Conservation (phyloP, 257 asterid genomes). For the Solanum paucissectum region DNA sequence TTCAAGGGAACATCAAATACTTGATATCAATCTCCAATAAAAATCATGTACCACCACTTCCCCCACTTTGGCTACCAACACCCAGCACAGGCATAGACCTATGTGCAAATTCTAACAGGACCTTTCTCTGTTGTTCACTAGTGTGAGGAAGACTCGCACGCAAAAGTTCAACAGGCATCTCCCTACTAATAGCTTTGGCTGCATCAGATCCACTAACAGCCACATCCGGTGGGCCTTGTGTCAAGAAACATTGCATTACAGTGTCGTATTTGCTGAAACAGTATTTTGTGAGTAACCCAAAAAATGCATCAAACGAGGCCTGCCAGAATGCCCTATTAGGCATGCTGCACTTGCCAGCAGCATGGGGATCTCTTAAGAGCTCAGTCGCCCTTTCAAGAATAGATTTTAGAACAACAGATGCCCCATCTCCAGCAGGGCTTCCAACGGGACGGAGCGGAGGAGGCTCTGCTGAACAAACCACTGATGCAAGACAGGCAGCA, state of each 20-base stretch:
- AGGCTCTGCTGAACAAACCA: conserved; percentile 59
- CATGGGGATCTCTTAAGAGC: conserved; percentile 46
- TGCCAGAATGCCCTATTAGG: conserved; percentile 59
- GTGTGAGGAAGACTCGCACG: conserved; percentile 77
- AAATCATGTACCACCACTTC: conserved; percentile 26
- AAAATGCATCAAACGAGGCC: conserved; percentile 76
- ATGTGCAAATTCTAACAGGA: conserved; percentile 51
- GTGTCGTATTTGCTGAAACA: conserved; percentile 62
- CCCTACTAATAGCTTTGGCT: conserved; percentile 45
- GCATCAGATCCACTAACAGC: conserved; percentile 35
- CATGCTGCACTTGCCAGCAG: conserved; percentile 37
- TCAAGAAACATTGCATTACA: conserved; percentile 34
- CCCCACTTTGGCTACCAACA: conserved; percentile 15
- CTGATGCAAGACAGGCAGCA: conserved; percentile 76
- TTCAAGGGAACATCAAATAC: neutral
- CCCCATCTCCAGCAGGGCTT: conserved; percentile 63
- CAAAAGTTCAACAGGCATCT: conserved; percentile 67
- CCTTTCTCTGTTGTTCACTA: conserved; percentile 50
- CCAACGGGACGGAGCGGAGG: conserved; percentile 72
- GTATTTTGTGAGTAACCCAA: conserved; percentile 48
- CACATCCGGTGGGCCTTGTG: conserved; percentile 29
- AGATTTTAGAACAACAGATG: conserved; percentile 53
- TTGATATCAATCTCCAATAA: neutral
- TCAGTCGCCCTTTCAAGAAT: conserved; percentile 68
- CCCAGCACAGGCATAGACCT: conserved; percentile 47